Conservation (phyloP, 345 rosid genomes). For the Populus deltoides region DNA sequence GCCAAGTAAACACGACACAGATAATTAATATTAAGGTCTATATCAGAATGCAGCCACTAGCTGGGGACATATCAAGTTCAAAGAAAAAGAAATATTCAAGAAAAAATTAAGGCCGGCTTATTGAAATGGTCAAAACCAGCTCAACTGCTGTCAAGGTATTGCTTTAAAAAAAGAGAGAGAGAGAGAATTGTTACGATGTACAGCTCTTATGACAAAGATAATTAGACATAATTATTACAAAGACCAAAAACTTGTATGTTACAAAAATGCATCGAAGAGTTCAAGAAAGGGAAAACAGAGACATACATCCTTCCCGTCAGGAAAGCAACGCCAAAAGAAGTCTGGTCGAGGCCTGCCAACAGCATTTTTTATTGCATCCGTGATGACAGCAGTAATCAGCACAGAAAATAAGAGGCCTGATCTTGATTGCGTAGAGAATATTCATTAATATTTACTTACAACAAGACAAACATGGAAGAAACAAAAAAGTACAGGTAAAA, state of each 20-base stretch:
- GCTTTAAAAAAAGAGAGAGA: not conserved
- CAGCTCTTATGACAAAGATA: not conserved
- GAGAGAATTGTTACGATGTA: not conserved
- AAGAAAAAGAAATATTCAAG: not conserved
- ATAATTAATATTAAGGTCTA: not conserved
- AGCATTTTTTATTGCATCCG: conserved; percentile 71
- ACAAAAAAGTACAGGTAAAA: not conserved
- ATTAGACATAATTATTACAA: not conserved
- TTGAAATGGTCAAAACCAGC: not conserved
- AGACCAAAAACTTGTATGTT: too few species aligned
- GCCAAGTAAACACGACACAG: not conserved
- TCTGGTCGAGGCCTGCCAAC: conserved; percentile 88
- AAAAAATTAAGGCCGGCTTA: not conserved
- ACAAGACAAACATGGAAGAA: not conserved
- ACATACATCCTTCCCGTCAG: conserved; percentile 67
- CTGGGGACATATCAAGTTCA: not conserved
- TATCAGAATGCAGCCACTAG: not conserved
- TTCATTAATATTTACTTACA: not conserved
- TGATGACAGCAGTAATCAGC: conserved; percentile 65
- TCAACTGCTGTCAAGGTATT: not conserved
- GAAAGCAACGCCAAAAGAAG: conserved; percentile 98
- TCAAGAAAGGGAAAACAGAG: not conserved
- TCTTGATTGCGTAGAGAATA: not conserved
- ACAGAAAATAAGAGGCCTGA: conserved; percentile 63
- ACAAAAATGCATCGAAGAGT: not conserved